Evolutionary conservation across 176 grass and related monocot genomes (phyloP).

Genomic region (Dactylis glomerata): DNA sequence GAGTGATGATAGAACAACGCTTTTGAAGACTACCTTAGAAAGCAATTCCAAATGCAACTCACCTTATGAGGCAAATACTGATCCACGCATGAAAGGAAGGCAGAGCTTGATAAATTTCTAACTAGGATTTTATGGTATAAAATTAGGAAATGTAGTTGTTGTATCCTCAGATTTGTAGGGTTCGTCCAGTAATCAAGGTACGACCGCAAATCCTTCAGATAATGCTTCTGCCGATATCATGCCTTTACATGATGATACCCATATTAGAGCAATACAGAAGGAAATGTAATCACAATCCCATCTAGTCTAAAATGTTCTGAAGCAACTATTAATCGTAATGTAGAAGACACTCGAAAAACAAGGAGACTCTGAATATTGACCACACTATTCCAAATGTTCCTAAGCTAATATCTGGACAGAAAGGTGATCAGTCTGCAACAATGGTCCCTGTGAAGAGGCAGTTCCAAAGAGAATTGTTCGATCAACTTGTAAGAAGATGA

Average conservation of each 20-base stretch:
- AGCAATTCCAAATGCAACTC: conserved; percentile 36
- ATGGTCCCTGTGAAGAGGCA: conserved; percentile 31
- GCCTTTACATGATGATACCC: conserved; percentile 15
- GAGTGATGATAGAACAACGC: conserved; percentile 2
- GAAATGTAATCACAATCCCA: background rate
- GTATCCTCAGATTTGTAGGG: conserved; percentile 28
- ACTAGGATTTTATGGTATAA: background rate
- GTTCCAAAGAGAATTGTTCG: conserved; percentile 24
- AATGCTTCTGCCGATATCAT: background rate
- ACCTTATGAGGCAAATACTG: conserved; percentile 18
- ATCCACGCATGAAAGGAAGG: conserved; percentile 30
- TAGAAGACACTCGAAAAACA: too few relatives aligned
- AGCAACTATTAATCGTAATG: too few relatives aligned
- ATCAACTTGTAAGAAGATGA: conserved; percentile 29
- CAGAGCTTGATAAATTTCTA: conserved; percentile 8
- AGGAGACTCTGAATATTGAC: background rate
- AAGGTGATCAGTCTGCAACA: background rate
- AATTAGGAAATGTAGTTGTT: background rate
- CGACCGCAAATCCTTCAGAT: conserved; percentile 10
- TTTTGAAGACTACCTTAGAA: conserved; percentile 28
- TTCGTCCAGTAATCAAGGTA: background rate
- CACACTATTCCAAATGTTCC: too few relatives aligned
- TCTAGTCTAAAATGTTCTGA: too few relatives aligned
- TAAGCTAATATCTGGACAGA: background rate
- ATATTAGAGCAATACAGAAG: background rate